Base-by-base conservation (phyloP, 2,329 filamentous ascomycete genomes). In the Fusarium phyllophilum region DNA sequence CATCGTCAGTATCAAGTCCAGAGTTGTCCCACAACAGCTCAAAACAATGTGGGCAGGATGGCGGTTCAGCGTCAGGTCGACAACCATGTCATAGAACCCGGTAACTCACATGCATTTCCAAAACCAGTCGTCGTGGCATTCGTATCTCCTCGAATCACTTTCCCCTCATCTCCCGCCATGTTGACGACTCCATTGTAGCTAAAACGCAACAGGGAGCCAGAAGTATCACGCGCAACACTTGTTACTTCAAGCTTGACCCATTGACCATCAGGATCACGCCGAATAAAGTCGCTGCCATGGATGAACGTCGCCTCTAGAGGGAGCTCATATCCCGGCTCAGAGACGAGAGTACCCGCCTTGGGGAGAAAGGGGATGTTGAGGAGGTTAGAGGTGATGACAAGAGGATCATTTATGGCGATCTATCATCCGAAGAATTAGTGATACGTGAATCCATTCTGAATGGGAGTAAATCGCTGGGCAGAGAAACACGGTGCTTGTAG, bases 231-330 rank as follows among this genome's bases (percentile, higher is more conserved):
- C 34, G 82, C 75, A 39, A 82, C 75, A 61, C 79, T 81, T 22
- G 78, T 78, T 14, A 85, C 84, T 44, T 84, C 81, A 55, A 85
- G 80, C 33, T 83, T 79, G 34, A 81, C 76, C 69, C 82, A 80
- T 38, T 78, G 75, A 8, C 82, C 82, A 56, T 80, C 77, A 6
- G 82, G 79, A 66, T 85, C 84, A 57, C 79, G 79, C 33, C 81
- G 82, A 57, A 85, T 76, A 75, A 81, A 84, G 73, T 85, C 84
- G 54, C 80, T 79, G 29, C 83, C 84, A 56, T 84, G 82, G 55
- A 81, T 62, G 62, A 84, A 83, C 33, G 76, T 77, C 39, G 83
- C 83, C 58, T 83, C 77, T 51, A 85, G 66, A 33, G 77, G 62
- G 56, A 82, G 78, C 11, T 79, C 78, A 70, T 84, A 85, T 61